A percentile compares a stretch with the other conserved stretches of the same genome.
Conservation (phyloP, 441 rosid species). For the Raphanus hybrid region DNA sequence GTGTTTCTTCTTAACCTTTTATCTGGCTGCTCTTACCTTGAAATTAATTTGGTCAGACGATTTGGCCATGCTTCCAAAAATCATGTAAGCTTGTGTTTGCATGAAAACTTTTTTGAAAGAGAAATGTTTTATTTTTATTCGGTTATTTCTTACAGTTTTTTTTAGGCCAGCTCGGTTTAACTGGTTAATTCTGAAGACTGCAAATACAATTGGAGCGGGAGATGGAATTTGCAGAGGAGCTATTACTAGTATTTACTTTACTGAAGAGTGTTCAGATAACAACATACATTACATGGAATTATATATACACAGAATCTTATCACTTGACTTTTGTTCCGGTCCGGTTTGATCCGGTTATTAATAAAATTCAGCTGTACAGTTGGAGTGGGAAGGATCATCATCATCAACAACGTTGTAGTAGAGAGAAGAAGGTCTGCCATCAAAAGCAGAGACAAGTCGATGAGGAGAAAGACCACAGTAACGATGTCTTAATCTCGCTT, state of each 20-base stretch:
- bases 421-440: constrained; percentile 71
- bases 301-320: constrained; percentile 23
- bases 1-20: neutral
- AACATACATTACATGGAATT: constrained; percentile 8
- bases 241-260: neutral
- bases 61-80: neutral
- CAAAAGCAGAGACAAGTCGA: constrained; percentile 73
- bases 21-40: neutral
- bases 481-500: constrained; percentile 63
- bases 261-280: constrained; percentile 7
- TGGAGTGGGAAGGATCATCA: constrained; percentile 38
- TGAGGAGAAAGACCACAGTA: constrained; percentile 84
- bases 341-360: constrained; percentile 17
- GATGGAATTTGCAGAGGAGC: constrained; percentile 2
- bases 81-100: constrained; percentile 2
- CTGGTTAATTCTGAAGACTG: neutral
- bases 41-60: neutral
- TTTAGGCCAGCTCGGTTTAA: neutral
- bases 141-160: neutral
- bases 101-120: neutral
- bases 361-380: constrained; percentile 24
- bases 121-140: neutral
- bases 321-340: neutral
- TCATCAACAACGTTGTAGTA: constrained; percentile 69
- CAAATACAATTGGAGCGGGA: neutral